Evolutionary conservation across 2,329 filamentous ascomycete species (phyloP).

Genomic region (Clarireedia paspali): DNA sequence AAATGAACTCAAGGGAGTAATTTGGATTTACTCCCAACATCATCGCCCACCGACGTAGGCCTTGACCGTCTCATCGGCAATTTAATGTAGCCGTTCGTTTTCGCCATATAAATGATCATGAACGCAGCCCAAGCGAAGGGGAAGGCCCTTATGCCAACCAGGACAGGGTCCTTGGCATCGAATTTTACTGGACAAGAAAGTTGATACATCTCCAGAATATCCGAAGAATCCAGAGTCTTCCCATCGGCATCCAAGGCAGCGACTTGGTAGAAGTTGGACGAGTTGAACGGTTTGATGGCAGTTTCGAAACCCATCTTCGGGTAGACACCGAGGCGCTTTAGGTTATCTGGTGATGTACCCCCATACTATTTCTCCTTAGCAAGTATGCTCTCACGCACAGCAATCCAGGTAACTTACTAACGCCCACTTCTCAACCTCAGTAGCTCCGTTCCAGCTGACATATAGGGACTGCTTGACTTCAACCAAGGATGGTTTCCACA

Average conservation of each 20-base stretch:
- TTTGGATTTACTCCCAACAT: neutral
- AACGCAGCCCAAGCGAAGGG: neutral
- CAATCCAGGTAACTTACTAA: conserved; percentile 7
- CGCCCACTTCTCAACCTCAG: conserved; percentile 23
- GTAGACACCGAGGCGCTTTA: neutral
- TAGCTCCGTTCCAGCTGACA: conserved; percentile 31
- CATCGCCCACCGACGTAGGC: neutral
- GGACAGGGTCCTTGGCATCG: neutral
- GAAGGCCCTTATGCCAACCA: neutral
- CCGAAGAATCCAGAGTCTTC: neutral
- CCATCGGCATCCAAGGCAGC: neutral
- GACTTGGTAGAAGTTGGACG: conserved; percentile 1
- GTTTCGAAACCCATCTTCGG: neutral
- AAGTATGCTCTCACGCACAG: neutral
- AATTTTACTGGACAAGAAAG: neutral
- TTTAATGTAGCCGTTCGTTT: neutral
- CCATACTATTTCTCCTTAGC: neutral
- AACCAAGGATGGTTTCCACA: conserved; percentile 19
- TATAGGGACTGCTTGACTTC: conserved; percentile 21
- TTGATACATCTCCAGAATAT: neutral
- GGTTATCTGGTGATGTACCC: neutral
- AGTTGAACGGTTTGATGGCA: neutral
- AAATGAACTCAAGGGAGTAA: neutral
- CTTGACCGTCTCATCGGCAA: neutral
- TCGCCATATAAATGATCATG: neutral